Conservation (phyloP, 2,329 filamentous ascomycete genomes). For the Fusarium musae region DNA sequence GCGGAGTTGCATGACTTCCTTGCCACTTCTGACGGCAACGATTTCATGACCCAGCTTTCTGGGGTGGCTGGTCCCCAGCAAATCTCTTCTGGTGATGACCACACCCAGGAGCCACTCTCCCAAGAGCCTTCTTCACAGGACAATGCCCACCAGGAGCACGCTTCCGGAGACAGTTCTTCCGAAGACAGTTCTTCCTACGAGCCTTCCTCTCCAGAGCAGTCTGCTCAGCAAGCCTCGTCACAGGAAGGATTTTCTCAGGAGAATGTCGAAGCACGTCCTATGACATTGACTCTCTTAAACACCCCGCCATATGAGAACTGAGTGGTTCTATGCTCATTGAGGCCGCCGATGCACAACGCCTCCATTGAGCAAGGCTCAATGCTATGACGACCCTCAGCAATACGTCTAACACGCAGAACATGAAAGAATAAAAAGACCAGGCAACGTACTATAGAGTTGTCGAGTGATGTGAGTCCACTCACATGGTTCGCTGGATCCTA, state of each 20-base stretch:
- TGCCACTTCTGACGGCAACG: constrained; percentile 42
- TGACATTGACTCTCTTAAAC: neutral
- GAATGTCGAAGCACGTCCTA: neutral
- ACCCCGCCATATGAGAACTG: neutral
- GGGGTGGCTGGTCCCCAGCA: constrained; percentile 1
- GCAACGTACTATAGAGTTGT: neutral
- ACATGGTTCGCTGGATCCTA: neutral
- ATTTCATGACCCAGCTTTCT: neutral
- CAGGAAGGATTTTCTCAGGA: neutral
- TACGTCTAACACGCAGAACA: neutral
- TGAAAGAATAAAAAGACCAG: neutral
- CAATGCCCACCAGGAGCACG: neutral
- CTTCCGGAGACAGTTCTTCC: neutral
- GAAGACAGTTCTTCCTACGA: neutral
- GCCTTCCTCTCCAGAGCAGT: neutral
- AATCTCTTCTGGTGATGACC: neutral
- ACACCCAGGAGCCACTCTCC: neutral
- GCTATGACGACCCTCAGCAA: neutral
- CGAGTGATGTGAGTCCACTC: constrained; percentile 5
- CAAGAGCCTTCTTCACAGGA: neutral
- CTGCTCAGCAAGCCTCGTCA: neutral
- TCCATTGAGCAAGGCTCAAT: neutral
- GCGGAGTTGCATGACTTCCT: constrained; percentile 61
- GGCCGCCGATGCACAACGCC: neutral
- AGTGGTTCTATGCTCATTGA: neutral